Evolutionary conservation across 1,284 basidiomycete genomes (phyloP), one percentile per base, ranked within the genome.

Genomic region (Wallemia mellicola): DNA sequence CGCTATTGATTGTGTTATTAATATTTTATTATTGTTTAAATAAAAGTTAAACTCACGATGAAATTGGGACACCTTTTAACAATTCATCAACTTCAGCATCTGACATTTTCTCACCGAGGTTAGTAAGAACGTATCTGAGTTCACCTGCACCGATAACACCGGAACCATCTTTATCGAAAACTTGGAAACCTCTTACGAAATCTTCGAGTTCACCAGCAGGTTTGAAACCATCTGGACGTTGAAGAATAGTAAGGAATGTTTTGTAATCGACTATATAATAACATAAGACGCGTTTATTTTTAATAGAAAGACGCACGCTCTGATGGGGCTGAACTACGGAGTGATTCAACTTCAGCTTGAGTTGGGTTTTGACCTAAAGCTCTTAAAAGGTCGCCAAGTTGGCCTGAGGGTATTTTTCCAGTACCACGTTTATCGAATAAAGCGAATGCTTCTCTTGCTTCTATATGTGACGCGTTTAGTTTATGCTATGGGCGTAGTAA

Each of bases 61-160:
- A 83, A 62, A 91, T 78, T 71, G 86, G 83, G 19, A 87, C 83
- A 57, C 89, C 89, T 73, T 96, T 96, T 67, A 98, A 76, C 65
- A 98, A 74, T 73, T 98, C 94, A 69, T 98, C 92, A 24, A 96
- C 92, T 73, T 98, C 92, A 64, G 92, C 88, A 68, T 96, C 89
- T 24, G 81, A 74, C 83, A 98, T 87, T 77, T 96, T 94, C 77
- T 96, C 91, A 19, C 91, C 91, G 2, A 96, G 77, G 68, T 88
- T 86, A 17, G 91, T 96, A 54, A 96, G 77, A 48, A 95, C 88
- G 70, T 96, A 96, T 71, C 88, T 78, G 63, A 96, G 76, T 71
- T 79, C 77, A 59, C 89, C 89, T 26, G 83, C 87, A 59, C 88
- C 88, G 67, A 96, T 96, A 73, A 83, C 88, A 0, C 92, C 92